phyloP scores from a whole-genome alignment of 176 grass and related monocot species.

The Tillandsia fasciculata region DNA sequence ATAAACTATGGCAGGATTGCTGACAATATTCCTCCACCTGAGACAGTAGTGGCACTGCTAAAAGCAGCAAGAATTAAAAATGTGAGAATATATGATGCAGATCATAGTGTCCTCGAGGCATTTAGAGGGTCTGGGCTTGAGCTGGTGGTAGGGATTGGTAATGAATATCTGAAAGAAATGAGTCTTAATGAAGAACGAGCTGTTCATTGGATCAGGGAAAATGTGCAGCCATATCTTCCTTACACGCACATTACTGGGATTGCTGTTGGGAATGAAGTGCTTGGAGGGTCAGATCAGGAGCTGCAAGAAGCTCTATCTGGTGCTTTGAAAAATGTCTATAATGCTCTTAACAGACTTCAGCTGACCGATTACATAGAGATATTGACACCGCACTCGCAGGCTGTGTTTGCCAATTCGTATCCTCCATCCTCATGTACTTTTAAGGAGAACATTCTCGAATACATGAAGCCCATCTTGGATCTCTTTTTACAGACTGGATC shows the following conservation, averaged over 20 bases:
- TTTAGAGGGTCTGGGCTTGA: slow-evolving; percentile 83
- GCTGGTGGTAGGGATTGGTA: slow-evolving; percentile 50
- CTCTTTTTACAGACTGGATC: slow-evolving; percentile 61
- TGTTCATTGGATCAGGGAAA: slow-evolving; percentile 73
- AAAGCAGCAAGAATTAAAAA: slow-evolving; percentile 78
- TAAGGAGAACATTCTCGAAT: slow-evolving; percentile 56
- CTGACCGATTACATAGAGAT: slow-evolving; percentile 57
- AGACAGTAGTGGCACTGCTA: slow-evolving; percentile 71
- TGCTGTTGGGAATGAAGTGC: slow-evolving; percentile 84
- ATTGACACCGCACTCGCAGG: slow-evolving; percentile 69
- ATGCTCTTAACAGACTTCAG: slow-evolving; percentile 54
- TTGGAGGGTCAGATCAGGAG: slow-evolving; percentile 56
- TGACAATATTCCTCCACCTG: slow-evolving; percentile 68
- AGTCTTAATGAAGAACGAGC: slow-evolving; percentile 46
- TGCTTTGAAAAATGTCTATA: slow-evolving; percentile 75
- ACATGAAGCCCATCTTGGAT: slow-evolving; percentile 78
- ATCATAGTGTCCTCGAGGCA: slow-evolving; percentile 65
- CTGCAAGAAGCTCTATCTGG: slow-evolving; percentile 54
- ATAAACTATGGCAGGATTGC: slow-evolving; percentile 94
- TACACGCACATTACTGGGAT: slow-evolving; percentile 55
- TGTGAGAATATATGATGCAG: slow-evolving; percentile 76
- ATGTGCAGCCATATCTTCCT: slow-evolving; percentile 75
- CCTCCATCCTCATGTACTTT: slow-evolving; percentile 86
- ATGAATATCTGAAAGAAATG: slow-evolving; percentile 57
- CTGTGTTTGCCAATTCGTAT: slow-evolving; percentile 80